phyloP scores from a whole-genome alignment of 2,329 filamentous ascomycete genomes.

The Hymenoscyphus salicellus region DNA sequence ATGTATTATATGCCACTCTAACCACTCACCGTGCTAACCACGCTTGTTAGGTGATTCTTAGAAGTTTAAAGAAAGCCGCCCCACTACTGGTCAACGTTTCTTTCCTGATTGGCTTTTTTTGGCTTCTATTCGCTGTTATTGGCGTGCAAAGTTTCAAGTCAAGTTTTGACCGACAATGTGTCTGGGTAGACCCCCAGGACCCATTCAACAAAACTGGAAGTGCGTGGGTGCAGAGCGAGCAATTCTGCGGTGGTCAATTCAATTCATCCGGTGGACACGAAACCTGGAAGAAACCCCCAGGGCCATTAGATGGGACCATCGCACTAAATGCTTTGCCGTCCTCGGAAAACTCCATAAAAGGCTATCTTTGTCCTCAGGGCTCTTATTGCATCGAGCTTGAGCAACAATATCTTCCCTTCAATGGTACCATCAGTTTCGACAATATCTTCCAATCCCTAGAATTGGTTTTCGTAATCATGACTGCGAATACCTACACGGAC shows the following conservation, averaged over 20 bases:
- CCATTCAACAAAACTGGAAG: slow-evolving; percentile 47
- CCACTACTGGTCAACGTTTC: slow-evolving; percentile 88
- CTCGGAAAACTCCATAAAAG: slow-evolving; percentile 63
- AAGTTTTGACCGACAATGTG: slow-evolving; percentile 72
- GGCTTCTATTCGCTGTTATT: slow-evolving; percentile 94
- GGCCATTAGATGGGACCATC: slow-evolving; percentile 20
- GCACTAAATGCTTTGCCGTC: slow-evolving; percentile 43
- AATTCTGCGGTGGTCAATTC: slow-evolving; percentile 85
- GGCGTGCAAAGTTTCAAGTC: slow-evolving; percentile 95
- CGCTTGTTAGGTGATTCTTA: slow-evolving; percentile 72
- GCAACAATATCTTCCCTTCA: slow-evolving; percentile 63
- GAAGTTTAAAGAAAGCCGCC: slow-evolving; percentile 92
- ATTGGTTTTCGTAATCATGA: slow-evolving; percentile 97
- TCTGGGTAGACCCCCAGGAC: slow-evolving; percentile 67
- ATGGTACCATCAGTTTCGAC: slow-evolving; percentile 88
- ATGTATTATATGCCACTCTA: slow-evolving; percentile 39
- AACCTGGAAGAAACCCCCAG: slow-evolving; percentile 61
- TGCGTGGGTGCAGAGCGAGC: slow-evolving; percentile 60
- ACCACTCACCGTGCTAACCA: slow-evolving; percentile 7
- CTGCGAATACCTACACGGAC: slow-evolving; percentile 93
- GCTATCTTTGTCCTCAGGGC: slow-evolving; percentile 79
- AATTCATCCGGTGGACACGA: slow-evolving; percentile 52
- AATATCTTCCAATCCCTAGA: slow-evolving; percentile 90
- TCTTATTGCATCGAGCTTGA: slow-evolving; percentile 77
- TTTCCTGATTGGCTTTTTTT: slow-evolving; percentile 94